These are phyloP conservation scores for Lodderomyces parapsilosis DNA, from an alignment of 1,139 yeast species.

Conservation along the genomic window DNA sequence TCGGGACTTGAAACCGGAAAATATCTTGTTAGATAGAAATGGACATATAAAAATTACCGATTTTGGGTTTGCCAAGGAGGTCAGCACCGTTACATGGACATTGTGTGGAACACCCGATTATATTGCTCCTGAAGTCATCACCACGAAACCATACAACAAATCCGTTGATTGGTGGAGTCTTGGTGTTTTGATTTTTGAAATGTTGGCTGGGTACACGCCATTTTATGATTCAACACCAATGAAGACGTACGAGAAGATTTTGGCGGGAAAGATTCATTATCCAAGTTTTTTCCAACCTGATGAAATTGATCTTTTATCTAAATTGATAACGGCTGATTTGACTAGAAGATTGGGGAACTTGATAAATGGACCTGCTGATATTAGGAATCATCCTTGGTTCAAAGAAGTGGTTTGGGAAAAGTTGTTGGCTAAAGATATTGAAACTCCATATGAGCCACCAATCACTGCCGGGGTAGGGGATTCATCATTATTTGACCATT, in stretches of 20 bases:
- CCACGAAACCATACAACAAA: slow-evolving; percentile 60
- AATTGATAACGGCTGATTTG: slow-evolving; percentile 54
- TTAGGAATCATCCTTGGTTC: slow-evolving; percentile 58
- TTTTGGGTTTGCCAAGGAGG: slow-evolving; percentile 64
- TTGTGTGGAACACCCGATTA: slow-evolving; percentile 66
- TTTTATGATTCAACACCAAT: slow-evolving; percentile 61
- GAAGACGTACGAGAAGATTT: slow-evolving; percentile 61
- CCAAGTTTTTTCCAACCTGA: slow-evolving; percentile 54
- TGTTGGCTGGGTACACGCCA: slow-evolving; percentile 64
- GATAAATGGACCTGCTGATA: slow-evolving; percentile 57
- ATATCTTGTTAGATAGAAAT: slow-evolving; percentile 54
- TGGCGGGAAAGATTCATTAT: slow-evolving; percentile 50
- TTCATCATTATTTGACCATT: slow-evolving; percentile 58
- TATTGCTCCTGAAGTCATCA: slow-evolving; percentile 63
- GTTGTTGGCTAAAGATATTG: slow-evolving; percentile 54
- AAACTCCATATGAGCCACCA: slow-evolving; percentile 65
- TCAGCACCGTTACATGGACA: slow-evolving; percentile 57
- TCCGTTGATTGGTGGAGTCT: slow-evolving; percentile 68
- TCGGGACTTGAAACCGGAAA: slow-evolving; percentile 62
- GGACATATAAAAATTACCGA: slow-evolving; percentile 63
- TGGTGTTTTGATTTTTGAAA: slow-evolving; percentile 58
- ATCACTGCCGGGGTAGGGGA: slow-evolving; percentile 64
- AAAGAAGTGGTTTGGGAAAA: slow-evolving; percentile 62
- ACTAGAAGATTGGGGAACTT: slow-evolving; percentile 57
- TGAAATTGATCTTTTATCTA: slow-evolving; percentile 48